Evolutionary conservation across 805 yeast genomes (phyloP).

Genomic region (Pichia nakasei): DNA sequence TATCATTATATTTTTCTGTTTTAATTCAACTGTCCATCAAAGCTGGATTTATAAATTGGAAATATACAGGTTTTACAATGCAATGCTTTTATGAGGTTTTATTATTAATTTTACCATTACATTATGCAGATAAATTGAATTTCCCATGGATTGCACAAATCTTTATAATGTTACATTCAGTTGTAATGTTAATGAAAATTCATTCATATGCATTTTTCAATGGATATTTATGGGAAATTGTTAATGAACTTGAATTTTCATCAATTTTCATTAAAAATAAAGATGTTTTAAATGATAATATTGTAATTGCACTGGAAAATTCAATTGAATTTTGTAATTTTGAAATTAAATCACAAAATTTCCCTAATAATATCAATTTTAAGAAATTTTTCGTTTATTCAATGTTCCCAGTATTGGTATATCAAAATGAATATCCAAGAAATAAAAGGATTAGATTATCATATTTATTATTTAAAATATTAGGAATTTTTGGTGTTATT

Average conservation of each 20-base stretch:
- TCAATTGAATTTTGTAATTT: constrained; percentile 61
- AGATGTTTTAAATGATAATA: constrained; percentile 22
- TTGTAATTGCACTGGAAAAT: constrained; percentile 30
- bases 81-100: constrained; percentile 47
- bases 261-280: constrained; percentile 32
- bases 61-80: constrained; percentile 49
- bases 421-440: constrained; percentile 76
- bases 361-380: constrained; percentile 67
- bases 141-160: constrained; percentile 91
- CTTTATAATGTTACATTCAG: constrained; percentile 71
- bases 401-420: constrained; percentile 84
- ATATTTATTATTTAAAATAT: constrained; percentile 58
- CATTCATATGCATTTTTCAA: constrained; percentile 90
- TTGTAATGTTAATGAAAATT: constrained; percentile 88
- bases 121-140: constrained; percentile 44
- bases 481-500: constrained; percentile 84
- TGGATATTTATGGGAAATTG: constrained; percentile 74
- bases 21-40: constrained; percentile 49
- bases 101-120: constrained; percentile 45
- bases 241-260: constrained; percentile 45
- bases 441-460: constrained; percentile 58
- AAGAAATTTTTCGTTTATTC: constrained; percentile 66
- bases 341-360: constrained; percentile 58
- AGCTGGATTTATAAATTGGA: constrained; percentile 47
- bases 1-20: constrained; percentile 52